These are phyloP conservation scores for Diaporthe australafricana DNA, from an alignment of 2,329 filamentous ascomycete genomes.

Conservation along the genomic window DNA sequence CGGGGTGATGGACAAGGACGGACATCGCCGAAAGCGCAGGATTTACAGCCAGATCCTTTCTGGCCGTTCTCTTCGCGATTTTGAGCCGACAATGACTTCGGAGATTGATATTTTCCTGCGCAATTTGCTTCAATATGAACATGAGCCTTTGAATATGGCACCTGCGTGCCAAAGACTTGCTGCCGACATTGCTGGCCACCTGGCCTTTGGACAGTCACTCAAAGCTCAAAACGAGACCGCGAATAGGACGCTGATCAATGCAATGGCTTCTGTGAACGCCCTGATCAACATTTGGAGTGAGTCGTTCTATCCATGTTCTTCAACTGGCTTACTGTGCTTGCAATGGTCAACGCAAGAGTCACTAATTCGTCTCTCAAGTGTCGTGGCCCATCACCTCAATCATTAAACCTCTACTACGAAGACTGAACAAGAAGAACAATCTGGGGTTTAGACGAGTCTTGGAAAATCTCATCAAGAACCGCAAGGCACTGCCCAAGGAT, in stretches of 20 bases:
- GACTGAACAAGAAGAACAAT: slow-evolving; percentile 6
- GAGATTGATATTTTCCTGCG: slow-evolving; percentile 38
- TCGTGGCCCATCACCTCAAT: slow-evolving; percentile 4
- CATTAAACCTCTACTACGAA: not conserved
- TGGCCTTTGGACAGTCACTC: slow-evolving; percentile 34
- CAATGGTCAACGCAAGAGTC: not conserved
- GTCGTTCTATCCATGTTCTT: not conserved
- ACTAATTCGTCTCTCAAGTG: not conserved
- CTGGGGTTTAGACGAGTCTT: not conserved
- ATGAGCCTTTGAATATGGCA: slow-evolving; percentile 37
- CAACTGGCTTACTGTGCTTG: too few relatives aligned
- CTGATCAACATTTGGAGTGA: slow-evolving; percentile 1
- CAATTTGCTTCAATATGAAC: slow-evolving; percentile 4
- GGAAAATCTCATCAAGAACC: slow-evolving; percentile 27
- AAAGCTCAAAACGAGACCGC: slow-evolving; percentile 32
- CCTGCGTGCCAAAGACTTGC: slow-evolving; percentile 30
- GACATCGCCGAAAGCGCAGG: slow-evolving; percentile 36
- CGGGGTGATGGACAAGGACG: slow-evolving; percentile 26
- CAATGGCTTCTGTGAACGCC: not conserved
- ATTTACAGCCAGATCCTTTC: slow-evolving; percentile 32
- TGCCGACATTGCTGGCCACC: slow-evolving; percentile 37
- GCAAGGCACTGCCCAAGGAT: slow-evolving; percentile 29
- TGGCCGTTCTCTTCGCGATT: slow-evolving; percentile 36
- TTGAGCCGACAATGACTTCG: slow-evolving; percentile 34
- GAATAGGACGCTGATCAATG: not conserved